Base-by-base conservation (phyloP, 2,329 filamentous ascomycete genomes). In the Neofusicoccum ribis region DNA sequence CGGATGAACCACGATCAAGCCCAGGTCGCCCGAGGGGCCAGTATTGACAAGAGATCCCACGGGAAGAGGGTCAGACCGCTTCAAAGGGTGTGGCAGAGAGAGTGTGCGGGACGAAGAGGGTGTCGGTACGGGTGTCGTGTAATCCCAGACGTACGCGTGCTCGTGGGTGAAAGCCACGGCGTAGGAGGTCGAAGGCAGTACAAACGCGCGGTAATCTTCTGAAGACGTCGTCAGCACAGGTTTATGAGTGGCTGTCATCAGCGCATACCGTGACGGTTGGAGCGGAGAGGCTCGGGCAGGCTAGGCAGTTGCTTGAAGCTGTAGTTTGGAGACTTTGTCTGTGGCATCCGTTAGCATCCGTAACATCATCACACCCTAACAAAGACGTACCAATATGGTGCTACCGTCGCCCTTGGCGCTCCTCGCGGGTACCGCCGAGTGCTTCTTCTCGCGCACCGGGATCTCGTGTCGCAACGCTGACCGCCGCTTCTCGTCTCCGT, bases 61-160 rank as follows among this genome's bases (percentile, higher is more conserved):
- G 1, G 95, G 94, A 5, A 96, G 82, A 20, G 90, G 86, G 65
- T 94, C 91, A 67, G 84, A 78, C 66, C 86, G 82, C 75, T 87
- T 89, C 31, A 89, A 88, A 12, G 88, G 84, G 69, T 92, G 88
- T 1, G 93, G 91, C 23, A 98, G 84, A 27, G 89, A 86, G 72
- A 99, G 92, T 9, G 87, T 88, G 70, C 93, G 91, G 27, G 92
- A 90, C 31, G 92, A 90, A 75, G 94, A 90, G 72, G 90, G 88
- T 0, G 89, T 89, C 60, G 78, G 72, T 9, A 86, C 81, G 39
- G 86, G 84, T 17, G 56, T 52, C 58, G 88, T 88, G 79, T 98
- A 98, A 15, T 92, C 90, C 95, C 95, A 99, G 58, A 97, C 88
- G 67, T 96, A 86, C 70, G 93, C 95, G 73, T 93, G 89, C 7